phyloP scores from a whole-genome alignment of 192 early-diverging fungal species.

The Lobosporangium transversale region DNA sequence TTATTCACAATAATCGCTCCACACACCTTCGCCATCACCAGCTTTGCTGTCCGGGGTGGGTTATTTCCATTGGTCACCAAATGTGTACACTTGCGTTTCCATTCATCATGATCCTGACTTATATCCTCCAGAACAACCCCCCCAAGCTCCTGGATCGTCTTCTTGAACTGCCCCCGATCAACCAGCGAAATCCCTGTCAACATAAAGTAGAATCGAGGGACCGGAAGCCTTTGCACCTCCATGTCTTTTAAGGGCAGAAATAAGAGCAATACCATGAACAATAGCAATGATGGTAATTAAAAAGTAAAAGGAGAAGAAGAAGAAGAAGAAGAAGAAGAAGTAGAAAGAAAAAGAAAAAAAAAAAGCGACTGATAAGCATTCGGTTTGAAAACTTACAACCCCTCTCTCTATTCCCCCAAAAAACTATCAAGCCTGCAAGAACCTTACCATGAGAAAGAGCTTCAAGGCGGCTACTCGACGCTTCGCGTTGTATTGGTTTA shows the following conservation, averaged over 20 bases:
- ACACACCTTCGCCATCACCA: conserved; percentile 21
- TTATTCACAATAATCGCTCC: conserved; percentile 30
- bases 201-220: conserved; percentile 7
- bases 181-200: conserved; percentile 20
- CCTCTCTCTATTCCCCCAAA: too few species aligned
- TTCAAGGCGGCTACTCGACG: background rate
- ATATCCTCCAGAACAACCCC: conserved; percentile 32
- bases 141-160: conserved; percentile 21
- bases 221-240: background rate
- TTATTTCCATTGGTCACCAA: conserved; percentile 46
- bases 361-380: too few species aligned
- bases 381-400: too few species aligned
- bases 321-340: background rate
- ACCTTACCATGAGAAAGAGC: conserved; percentile 12
- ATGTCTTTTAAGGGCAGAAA: background rate
- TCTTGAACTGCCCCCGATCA: conserved; percentile 16
- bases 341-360: background rate
- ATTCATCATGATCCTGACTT: conserved; percentile 13
- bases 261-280: too few species aligned
- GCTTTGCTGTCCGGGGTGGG: conserved; percentile 33
- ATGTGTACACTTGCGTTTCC: conserved; percentile 35
- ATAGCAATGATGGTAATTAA: background rate
- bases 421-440: too few species aligned
- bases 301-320: background rate
- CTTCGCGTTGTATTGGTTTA: background rate